Base-by-base conservation (phyloP, 495 filamentous ascomycete species). In the Hypoxylon crocopeplum region DNA sequence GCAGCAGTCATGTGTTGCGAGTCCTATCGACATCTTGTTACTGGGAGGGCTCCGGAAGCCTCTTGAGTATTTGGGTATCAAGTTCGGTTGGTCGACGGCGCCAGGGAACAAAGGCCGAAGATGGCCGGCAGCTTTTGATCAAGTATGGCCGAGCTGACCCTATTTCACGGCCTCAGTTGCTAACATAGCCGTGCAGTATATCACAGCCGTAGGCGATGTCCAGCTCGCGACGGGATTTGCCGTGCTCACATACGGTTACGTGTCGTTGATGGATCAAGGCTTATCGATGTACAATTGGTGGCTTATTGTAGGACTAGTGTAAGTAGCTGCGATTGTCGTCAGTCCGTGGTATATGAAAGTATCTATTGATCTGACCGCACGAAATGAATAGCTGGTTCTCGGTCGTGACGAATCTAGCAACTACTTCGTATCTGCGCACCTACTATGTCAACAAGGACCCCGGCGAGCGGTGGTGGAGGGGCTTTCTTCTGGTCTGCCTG, bases 281-380 rank as follows among this genome's bases (percentile, higher is more conserved):
- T 38, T 66, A 41, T 61, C 56, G 17, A 54, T 66, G 47, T 66
- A 66, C 44, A 51, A 61, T 24, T 66, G 62, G 62, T 66, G 62
- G 62, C 62, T 66, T n/a, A 60, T 66, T 32, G 44, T 66, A 22
- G 62, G 62, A 44, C 38, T 66, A 10, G 39, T 40, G 61, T 64
- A 51, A 64, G 61, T 59, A 59, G 15, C 21, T 36, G n/a, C 48
- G 34, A 37, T 16, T 19, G 8, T 25, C n/a, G 15, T 19, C 24
- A 21, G 7, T 46, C 11, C 19, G n/a, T 42, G 5, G 1, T 34
- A 25, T 19, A 40, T 46, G 39, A 51, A 30, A 6, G 21, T 21
- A 5, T 37, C 13, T 30, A 29, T n/a, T n/a, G 5, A 38, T 56
- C 56, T 55, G 46, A 37, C 38, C 22, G 7, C 3, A 17, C 36